phyloP scores from a whole-genome alignment of 768 basidiomycete species.

The Agrocybe praecox region DNA sequence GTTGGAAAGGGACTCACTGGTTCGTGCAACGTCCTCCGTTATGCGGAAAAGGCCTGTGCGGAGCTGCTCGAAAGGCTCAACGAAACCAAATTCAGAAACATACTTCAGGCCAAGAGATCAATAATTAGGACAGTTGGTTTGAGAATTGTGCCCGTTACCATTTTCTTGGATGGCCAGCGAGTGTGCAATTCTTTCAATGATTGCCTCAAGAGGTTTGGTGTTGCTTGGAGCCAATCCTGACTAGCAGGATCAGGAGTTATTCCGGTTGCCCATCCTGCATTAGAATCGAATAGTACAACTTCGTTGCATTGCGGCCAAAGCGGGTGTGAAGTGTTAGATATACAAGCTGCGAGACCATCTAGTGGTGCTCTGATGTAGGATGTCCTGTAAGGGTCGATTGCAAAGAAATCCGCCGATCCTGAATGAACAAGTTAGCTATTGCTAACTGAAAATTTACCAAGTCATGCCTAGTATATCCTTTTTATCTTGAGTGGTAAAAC shows the following conservation, averaged over 20 bases:
- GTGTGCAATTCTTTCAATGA: constrained; percentile 35
- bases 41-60: constrained; percentile 45
- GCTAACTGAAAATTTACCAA: not conserved
- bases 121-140: not conserved
- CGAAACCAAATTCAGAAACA: constrained; percentile 55
- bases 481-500: constrained; percentile 48
- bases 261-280: constrained; percentile 47
- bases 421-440: not conserved
- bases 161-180: constrained; percentile 48
- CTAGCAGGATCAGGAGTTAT: constrained; percentile 44
- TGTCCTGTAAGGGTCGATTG: constrained; percentile 49
- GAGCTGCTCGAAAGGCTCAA: constrained; percentile 47
- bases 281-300: constrained; percentile 40
- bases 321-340: constrained; percentile 43
- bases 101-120: constrained; percentile 27
- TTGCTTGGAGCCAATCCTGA: constrained; percentile 44
- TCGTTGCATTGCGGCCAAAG: constrained; percentile 54
- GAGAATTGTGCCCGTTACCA: constrained; percentile 28
- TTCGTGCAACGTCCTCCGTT: constrained; percentile 45
- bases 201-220: constrained; percentile 38
- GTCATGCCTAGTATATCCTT: constrained; percentile 40
- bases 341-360: constrained; percentile 46
- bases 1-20: constrained; percentile 31
- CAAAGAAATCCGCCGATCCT: constrained; percentile 57
- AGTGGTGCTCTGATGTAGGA: constrained; percentile 42